Base-by-base conservation (phyloP, 306 rosid species). In the Cucurbita argyrosperma region DNA sequence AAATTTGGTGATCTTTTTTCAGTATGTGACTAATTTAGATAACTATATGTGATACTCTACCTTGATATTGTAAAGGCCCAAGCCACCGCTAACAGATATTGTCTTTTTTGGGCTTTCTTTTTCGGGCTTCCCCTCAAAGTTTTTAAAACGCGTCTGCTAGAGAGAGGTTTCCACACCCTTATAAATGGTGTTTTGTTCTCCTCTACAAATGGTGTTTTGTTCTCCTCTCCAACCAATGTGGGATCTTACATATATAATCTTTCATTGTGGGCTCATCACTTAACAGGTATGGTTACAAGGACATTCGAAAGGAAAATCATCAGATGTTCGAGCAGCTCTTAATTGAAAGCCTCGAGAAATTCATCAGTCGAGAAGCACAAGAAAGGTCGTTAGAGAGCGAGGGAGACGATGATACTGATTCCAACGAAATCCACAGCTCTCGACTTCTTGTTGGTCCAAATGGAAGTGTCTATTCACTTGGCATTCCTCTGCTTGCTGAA, bases 271-370 rank as follows among this genome's bases (percentile, higher is more conserved):
- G 15, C 7, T 75, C 18, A 9, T 65, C 62, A 40, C 70, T 71
- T 67, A 60, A 76, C 78, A 90, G 98, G 87, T 93, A 93, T 38
- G 98, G 98, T 35, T 90, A 93, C 80, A 93, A 93, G 84, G 98
- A 93, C 78, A 92, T 86, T 23, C 96, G 98, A 40, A 93, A 93
- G 80, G 98, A 93, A 90, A 90, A 84, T 78, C 97, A 93, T 78
- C 97, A 84, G 87, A 79, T 88, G 4, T 93, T 93, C 78, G 98
- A 93, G 92, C 98, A 93, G 88, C 83, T 93, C 72, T 87, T 93
- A 70, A 93, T 93, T 21, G 97, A 93, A 85, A 93, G 97, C 85
- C 92, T 93, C 0, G 98, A 93, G 87, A 93, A 90, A 73, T 93
- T 93, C 84, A 87, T 93, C 79, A 89, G 97, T 7, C 90, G 97